Evolutionary conservation across 345 rosid species (phyloP).

Genomic region (Eucalyptus polybractea): DNA sequence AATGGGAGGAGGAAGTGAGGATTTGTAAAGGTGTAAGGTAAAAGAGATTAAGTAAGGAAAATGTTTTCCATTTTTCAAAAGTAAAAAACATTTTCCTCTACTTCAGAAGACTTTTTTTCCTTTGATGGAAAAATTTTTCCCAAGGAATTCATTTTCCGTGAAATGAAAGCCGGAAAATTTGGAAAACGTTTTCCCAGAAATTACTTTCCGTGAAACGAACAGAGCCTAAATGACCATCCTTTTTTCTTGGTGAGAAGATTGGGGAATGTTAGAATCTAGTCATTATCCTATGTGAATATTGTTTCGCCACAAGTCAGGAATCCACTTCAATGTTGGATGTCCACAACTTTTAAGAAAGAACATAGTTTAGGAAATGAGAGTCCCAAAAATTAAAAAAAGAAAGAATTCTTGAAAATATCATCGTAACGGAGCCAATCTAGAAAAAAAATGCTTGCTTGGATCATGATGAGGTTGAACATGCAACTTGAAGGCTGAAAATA

Average conservation of each 20-base stretch:
- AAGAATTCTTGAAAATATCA: not conserved
- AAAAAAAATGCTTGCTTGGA: not conserved
- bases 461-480: not conserved
- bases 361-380: not conserved
- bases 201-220: too few relatives aligned
- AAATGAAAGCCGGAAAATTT: too few relatives aligned
- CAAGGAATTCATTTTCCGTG: too few relatives aligned
- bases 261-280: not conserved
- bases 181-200: too few relatives aligned
- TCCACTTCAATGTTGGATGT: not conserved
- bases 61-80: too few relatives aligned
- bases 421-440: rapidly evolving
- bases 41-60: too few relatives aligned
- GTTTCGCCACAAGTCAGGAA: not conserved
- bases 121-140: too few relatives aligned
- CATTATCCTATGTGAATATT: not conserved
- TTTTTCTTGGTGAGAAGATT: not conserved
- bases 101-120: too few relatives aligned
- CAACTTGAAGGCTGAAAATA: not conserved
- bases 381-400: not conserved
- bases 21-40: too few relatives aligned
- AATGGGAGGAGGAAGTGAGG: too few relatives aligned
- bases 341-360: not conserved
- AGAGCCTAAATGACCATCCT: not conserved
- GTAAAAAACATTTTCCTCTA: too few relatives aligned